phyloP scores from a whole-genome alignment of 2,329 filamentous ascomycete genomes.

The Malbranchea zuffiana region DNA sequence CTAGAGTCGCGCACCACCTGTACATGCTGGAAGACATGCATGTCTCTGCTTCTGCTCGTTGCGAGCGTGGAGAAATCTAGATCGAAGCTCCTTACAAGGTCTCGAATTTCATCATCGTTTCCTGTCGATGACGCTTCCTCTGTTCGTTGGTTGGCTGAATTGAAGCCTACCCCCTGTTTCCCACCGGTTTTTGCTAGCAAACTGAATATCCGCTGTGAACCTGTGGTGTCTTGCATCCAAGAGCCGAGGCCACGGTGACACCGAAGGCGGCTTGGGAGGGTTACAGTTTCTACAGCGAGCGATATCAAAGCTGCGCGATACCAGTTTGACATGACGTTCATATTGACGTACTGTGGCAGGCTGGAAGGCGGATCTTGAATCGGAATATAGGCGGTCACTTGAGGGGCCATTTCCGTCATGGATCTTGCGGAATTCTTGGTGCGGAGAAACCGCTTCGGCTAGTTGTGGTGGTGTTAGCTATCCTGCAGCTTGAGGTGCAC shows the following conservation, averaged over 20 bases:
- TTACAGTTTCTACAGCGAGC: slow-evolving; percentile 66
- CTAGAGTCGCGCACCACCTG: slow-evolving; percentile 9
- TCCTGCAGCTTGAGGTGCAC: not conserved
- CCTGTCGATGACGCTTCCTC: not conserved
- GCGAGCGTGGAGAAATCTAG: slow-evolving; percentile 8
- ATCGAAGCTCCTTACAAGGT: slow-evolving; percentile 8
- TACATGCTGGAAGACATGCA: slow-evolving; percentile 6
- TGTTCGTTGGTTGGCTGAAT: slow-evolving; percentile 11
- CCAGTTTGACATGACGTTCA: slow-evolving; percentile 62
- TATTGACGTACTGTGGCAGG: slow-evolving; percentile 46
- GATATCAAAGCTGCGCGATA: slow-evolving; percentile 66
- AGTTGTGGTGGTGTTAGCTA: slow-evolving; percentile 3
- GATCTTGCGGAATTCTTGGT: slow-evolving; percentile 65
- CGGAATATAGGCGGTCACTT: slow-evolving; percentile 69
- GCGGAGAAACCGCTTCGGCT: slow-evolving; percentile 51
- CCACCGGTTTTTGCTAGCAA: slow-evolving; percentile 57
- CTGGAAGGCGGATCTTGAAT: slow-evolving; percentile 51
- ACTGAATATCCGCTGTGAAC: slow-evolving; percentile 68
- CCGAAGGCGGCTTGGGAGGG: slow-evolving; percentile 56
- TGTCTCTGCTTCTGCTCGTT: not conserved
- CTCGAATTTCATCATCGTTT: slow-evolving; percentile 3
- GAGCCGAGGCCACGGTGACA: slow-evolving; percentile 29
- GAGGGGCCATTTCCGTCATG: slow-evolving; percentile 55
- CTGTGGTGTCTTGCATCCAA: slow-evolving; percentile 46
- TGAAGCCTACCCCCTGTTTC: slow-evolving; percentile 19